These are phyloP conservation scores for Diaporthe capsici DNA, from an alignment of 2,329 filamentous ascomycete genomes.

Conservation along the genomic window DNA sequence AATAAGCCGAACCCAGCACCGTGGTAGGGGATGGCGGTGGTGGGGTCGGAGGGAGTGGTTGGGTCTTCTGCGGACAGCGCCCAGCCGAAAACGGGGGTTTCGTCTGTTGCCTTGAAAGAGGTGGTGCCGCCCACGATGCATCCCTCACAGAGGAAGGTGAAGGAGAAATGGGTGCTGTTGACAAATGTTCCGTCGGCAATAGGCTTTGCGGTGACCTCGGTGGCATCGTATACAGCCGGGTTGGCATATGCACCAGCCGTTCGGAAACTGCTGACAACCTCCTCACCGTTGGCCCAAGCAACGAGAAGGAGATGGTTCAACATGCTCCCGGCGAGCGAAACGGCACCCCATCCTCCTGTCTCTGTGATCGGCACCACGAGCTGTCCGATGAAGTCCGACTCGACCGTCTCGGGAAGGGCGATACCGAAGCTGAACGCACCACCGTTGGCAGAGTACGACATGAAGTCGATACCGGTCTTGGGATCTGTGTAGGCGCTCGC, in stretches of 20 bases:
- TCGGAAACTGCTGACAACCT: constrained; percentile 48
- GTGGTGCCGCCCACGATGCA: constrained; percentile 51
- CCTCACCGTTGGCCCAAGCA: constrained; percentile 58
- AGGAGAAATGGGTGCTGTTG: constrained; percentile 62
- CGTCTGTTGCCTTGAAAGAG: constrained; percentile 46
- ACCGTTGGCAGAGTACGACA: constrained; percentile 50
- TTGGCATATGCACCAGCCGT: constrained; percentile 54
- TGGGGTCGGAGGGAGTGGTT: constrained; percentile 49
- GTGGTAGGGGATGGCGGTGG: constrained; percentile 56
- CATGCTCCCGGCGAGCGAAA: constrained; percentile 60
- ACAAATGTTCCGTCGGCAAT: constrained; percentile 62
- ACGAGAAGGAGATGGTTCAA: constrained; percentile 58
- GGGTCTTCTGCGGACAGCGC: constrained; percentile 54
- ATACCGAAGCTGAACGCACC: constrained; percentile 63
- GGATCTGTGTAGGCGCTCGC: constrained; percentile 53
- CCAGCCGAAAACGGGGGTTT: constrained; percentile 54
- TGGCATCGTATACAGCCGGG: constrained; percentile 56
- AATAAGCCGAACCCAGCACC: constrained; percentile 56
- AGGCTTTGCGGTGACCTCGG: constrained; percentile 52
- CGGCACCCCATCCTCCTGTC: constrained; percentile 63
- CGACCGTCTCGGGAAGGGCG: constrained; percentile 62
- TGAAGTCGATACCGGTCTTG: constrained; percentile 58
- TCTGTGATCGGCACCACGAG: constrained; percentile 57
- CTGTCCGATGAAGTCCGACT: constrained; percentile 68
- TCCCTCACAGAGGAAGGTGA: constrained; percentile 62